Conservation (phyloP, 1,284 basidiomycete species). For the Apiotrichum mycotoxinovorans region DNA sequence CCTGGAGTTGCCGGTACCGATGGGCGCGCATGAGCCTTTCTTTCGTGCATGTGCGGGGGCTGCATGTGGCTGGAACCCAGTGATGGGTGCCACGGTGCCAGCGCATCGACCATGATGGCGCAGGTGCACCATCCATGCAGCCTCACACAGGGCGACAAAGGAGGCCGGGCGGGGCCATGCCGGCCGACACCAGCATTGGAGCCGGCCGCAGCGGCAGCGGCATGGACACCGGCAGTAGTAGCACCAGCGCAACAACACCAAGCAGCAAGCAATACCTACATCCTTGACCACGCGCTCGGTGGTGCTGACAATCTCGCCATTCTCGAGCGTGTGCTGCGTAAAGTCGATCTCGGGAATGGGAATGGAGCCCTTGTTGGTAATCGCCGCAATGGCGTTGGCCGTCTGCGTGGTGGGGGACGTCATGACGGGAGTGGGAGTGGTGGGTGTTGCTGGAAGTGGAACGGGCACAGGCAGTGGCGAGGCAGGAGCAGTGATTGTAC, state of each 20-base stretch:
- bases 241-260: too few relatives aligned
- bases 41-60: neutral
- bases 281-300: conserved; percentile 52
- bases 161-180: too few relatives aligned
- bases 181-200: too few relatives aligned
- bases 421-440: conserved; percentile 22
- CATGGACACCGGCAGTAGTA: too few relatives aligned
- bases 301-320: conserved; percentile 72
- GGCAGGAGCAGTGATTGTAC: too few relatives aligned
- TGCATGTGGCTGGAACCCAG: neutral
- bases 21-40: too few relatives aligned
- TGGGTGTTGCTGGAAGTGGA: conserved; percentile 2
- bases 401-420: conserved; percentile 42
- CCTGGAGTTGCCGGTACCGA: too few relatives aligned
- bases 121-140: neutral
- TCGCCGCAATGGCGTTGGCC: conserved; percentile 46
- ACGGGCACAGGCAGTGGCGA: neutral
- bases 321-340: conserved; percentile 81
- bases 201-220: too few relatives aligned
- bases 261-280: conserved; percentile 33
- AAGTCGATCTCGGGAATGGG: conserved; percentile 72
- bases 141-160: too few relatives aligned
- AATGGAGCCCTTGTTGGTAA: conserved; percentile 45
- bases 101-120: neutral
- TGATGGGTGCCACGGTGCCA: neutral